These are phyloP conservation scores for Boletellus ananas DNA, from an alignment of 768 basidiomycete species.

Conservation along the genomic window DNA sequence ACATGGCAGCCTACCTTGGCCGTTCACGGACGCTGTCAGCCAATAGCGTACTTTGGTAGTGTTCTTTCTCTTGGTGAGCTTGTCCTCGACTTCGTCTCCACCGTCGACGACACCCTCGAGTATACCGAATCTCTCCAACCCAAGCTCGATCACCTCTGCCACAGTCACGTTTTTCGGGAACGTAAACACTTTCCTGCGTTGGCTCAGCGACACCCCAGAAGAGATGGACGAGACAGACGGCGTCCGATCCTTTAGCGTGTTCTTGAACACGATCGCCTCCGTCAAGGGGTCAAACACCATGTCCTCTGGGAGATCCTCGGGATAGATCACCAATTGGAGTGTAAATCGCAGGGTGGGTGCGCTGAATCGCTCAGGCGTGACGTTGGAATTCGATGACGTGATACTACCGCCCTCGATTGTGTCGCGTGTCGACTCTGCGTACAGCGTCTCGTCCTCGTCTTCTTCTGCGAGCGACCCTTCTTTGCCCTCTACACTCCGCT, in stretches of 20 bases:
- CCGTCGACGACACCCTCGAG: conserved; percentile 97
- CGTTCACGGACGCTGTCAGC: conserved; percentile 55
- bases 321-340: conserved; percentile 81
- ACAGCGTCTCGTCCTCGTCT: conserved; percentile 39
- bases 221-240: conserved; percentile 41
- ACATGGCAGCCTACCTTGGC: conserved; percentile 52
- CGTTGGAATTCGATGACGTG: conserved; percentile 33
- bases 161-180: conserved; percentile 95
- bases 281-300: conserved; percentile 92
- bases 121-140: conserved; percentile 91
- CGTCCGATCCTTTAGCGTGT: conserved; percentile 58
- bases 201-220: conserved; percentile 52
- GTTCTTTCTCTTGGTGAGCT: conserved; percentile 77
- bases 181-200: conserved; percentile 79
- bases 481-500: conserved; percentile 44
- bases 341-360: conserved; percentile 85
- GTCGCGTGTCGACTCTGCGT: conserved; percentile 35
- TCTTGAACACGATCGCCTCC: conserved; percentile 89
- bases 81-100: conserved; percentile 97
- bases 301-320: conserved; percentile 89
- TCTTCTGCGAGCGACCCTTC: conserved; percentile 46
- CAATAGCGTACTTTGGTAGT: conserved; percentile 76
- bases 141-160: conserved; percentile 92
- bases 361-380: conserved; percentile 68
- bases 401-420: conserved; percentile 25